A percentile compares a stretch with the other conserved stretches of the same genome.
phyloP scores from a whole-genome alignment of 78 protist genomes.

The Polysphondylium violaceum region DNA sequence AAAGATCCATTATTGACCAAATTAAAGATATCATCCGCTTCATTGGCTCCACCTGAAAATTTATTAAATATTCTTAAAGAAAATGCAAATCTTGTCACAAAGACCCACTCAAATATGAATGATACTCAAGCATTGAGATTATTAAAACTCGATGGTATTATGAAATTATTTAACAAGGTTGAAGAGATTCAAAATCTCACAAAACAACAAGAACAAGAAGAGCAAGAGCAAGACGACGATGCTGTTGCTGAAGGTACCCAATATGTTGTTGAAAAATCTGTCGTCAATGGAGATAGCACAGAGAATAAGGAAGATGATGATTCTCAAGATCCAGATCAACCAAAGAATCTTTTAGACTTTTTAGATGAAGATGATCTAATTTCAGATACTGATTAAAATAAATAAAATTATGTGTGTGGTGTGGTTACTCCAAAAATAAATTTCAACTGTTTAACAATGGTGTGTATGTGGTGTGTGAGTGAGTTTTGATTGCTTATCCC shows the following conservation, averaged over 20 bases:
- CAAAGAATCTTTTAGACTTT: conserved; percentile 37
- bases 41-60: conserved; percentile 22
- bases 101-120: conserved; percentile 15
- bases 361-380: conserved; percentile 36
- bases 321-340: background rate
- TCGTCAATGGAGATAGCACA: background rate
- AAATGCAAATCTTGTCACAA: background rate
- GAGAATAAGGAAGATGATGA: background rate
- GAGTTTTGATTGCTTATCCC: too few relatives aligned
- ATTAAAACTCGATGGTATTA: conserved; percentile 12
- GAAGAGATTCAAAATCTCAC: conserved; percentile 21
- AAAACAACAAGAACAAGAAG: background rate
- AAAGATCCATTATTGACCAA: conserved; percentile 37
- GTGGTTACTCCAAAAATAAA: too few relatives aligned
- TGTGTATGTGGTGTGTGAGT: too few relatives aligned
- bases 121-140: conserved; percentile 17
- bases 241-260: background rate
- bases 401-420: too few relatives aligned
- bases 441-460: too few relatives aligned
- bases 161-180: background rate
- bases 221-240: background rate
- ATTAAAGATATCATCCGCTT: conserved; percentile 53
- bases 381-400: background rate
- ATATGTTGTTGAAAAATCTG: conserved; percentile 5
- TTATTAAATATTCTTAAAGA: conserved; percentile 37